Evolutionary conservation across 768 basidiomycete genomes (phyloP).

Genomic region (Collybiopsis confluens): DNA sequence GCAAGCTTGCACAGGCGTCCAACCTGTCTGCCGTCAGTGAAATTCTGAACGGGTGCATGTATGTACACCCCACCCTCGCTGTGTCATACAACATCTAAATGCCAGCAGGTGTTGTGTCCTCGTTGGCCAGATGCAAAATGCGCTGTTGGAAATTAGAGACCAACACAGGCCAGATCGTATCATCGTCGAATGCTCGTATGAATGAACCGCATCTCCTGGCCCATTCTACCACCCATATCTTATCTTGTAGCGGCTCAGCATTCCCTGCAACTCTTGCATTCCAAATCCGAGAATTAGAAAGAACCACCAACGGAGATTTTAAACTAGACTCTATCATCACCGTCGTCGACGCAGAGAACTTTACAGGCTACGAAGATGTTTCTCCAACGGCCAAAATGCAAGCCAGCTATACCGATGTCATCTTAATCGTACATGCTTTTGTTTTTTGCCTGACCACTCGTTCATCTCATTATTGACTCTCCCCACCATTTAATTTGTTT

Average conservation of each 20-base stretch:
- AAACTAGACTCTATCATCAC: conserved; percentile 89
- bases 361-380: conserved; percentile 87
- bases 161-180: conserved; percentile 85
- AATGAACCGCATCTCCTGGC: conserved; percentile 8
- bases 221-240: not conserved
- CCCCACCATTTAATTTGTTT: not conserved
- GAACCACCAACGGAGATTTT: conserved; percentile 55
- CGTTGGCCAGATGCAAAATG: conserved; percentile 92
- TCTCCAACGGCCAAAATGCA: conserved; percentile 91
- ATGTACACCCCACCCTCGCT: conserved; percentile 21
- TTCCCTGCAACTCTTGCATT: conserved; percentile 95
- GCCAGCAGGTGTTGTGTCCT: conserved; percentile 79
- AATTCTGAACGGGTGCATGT: conserved; percentile 97
- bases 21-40: conserved; percentile 85
- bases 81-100: not conserved
- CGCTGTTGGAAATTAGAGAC: conserved; percentile 84
- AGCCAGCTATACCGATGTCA: conserved; percentile 91
- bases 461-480: not conserved
- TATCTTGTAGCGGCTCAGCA: conserved; percentile 69
- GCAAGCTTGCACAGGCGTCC: conserved; percentile 82
- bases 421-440: conserved; percentile 62
- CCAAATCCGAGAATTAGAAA: conserved; percentile 87
- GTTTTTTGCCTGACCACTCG: too few species aligned
- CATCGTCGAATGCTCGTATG: conserved; percentile 92
- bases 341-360: conserved; percentile 89